phyloP scores from a whole-genome alignment of 2,329 filamentous ascomycete species.

The Penicillium decumbens region DNA sequence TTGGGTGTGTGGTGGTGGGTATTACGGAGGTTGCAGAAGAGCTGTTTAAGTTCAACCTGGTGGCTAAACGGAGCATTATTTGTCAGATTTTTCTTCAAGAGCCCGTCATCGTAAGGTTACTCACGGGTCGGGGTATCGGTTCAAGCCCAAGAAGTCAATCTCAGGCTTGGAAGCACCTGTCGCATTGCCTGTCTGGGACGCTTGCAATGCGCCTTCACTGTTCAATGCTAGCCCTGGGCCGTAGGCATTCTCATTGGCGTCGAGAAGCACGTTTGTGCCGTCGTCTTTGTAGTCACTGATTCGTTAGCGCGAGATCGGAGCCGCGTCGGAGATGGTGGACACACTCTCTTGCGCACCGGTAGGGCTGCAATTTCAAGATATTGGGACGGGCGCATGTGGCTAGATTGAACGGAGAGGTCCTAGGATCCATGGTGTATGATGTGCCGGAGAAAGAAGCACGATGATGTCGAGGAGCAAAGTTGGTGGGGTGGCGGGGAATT shows the following conservation, averaged over 20 bases:
- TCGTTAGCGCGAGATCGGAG: conserved; percentile 23
- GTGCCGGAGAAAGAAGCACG: neutral
- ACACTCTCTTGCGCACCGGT: conserved; percentile 77
- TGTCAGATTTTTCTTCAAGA: neutral
- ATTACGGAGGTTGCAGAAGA: conserved; percentile 82
- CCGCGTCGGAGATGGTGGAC: conserved; percentile 29
- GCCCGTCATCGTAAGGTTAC: conserved; percentile 16
- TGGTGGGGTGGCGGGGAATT: conserved; percentile 21
- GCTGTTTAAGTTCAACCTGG: conserved; percentile 78
- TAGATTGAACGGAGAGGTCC: conserved; percentile 61
- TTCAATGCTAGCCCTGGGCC: conserved; percentile 68
- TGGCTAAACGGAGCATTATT: conserved; percentile 49
- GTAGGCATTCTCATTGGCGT: conserved; percentile 96
- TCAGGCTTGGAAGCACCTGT: conserved; percentile 48
- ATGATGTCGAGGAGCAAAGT: conserved; percentile 10
- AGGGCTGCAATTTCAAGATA: conserved; percentile 70
- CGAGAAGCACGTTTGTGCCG: conserved; percentile 89
- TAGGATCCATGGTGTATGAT: conserved; percentile 33
- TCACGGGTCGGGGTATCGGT: conserved; percentile 88
- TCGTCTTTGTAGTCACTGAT: conserved; percentile 96
- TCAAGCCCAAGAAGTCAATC: conserved; percentile 73
- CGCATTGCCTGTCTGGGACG: conserved; percentile 40
- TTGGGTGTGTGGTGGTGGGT: conserved; percentile 70
- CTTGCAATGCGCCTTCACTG: conserved; percentile 46
- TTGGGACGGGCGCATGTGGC: conserved; percentile 71